A percentile compares a stretch with the other conserved stretches of the same genome.
Conservation (phyloP, 805 yeast species). For the Kodamaea kakaduensis region DNA sequence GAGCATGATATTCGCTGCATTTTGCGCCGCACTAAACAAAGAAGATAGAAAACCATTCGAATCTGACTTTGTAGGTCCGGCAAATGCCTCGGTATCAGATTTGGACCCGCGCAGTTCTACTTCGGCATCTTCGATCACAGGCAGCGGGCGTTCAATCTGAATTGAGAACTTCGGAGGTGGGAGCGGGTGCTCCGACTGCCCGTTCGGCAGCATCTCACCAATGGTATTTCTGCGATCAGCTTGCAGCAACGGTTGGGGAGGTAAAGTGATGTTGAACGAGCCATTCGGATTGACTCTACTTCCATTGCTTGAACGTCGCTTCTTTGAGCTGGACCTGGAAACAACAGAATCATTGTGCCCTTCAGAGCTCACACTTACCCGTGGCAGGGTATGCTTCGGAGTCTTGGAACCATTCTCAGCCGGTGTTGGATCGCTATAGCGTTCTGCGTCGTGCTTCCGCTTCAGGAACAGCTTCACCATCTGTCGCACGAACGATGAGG, state of each 20-base stretch:
- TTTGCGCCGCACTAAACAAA: slow-evolving; percentile 45
- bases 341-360: not conserved
- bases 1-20: slow-evolving; percentile 29
- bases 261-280: not conserved
- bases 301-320: not conserved
- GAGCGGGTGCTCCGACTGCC: not conserved
- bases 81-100: slow-evolving; percentile 1
- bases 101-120: slow-evolving; percentile 1
- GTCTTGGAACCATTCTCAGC: not conserved
- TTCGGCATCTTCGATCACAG: slow-evolving; percentile 7
- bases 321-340: slow-evolving; percentile 5
- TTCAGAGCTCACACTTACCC: slow-evolving; percentile 1
- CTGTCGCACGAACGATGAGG: too few relatives aligned
- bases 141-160: slow-evolving; percentile 7
- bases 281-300: slow-evolving; percentile 1
- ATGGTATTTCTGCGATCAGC: not conserved
- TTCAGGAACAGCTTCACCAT: not conserved
- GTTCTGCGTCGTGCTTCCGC: not conserved
- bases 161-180: slow-evolving; percentile 2
- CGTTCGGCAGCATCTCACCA: not conserved
- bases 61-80: slow-evolving; percentile 11
- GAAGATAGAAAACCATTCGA: slow-evolving; percentile 40
- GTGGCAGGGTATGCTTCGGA: not conserved
- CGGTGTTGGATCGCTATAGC: not conserved
- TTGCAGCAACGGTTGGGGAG: slow-evolving; percentile 1